A percentile compares a stretch with the other conserved stretches of the same genome.
Evolutionary conservation across 306 rosid genomes (phyloP).

Genomic region (Datisca glomerata): DNA sequence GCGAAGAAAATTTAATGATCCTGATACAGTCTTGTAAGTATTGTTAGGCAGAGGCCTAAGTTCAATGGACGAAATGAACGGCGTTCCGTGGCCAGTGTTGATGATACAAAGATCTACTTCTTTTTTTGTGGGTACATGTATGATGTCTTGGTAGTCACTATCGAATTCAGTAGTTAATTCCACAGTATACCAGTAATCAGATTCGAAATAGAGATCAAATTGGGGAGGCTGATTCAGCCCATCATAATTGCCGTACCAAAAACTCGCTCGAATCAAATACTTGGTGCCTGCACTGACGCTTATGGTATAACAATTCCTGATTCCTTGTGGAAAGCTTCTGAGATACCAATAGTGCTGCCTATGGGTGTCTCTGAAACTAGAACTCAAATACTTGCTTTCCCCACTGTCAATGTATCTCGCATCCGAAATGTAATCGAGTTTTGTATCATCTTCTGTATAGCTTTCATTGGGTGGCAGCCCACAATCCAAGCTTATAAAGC

Average conservation of each 20-base stretch:
- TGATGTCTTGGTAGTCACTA: conserved; percentile 4
- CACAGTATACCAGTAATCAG: conserved; percentile 17
- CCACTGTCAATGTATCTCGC: conserved; percentile 6
- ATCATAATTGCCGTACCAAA: conserved; percentile 22
- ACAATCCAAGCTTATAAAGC: conserved; percentile 12
- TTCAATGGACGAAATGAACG: conserved; percentile 34
- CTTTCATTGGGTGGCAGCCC: conserved; percentile 2
- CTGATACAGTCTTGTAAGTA: conserved; percentile 5
- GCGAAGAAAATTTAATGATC: neutral
- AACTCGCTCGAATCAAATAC: conserved; percentile 20
- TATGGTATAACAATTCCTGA: conserved; percentile 20
- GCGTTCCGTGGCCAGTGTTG: conserved; percentile 19
- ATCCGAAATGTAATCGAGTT: conserved; percentile 3
- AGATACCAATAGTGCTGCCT: neutral
- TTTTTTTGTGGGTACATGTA: conserved; percentile 16
- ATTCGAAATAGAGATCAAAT: conserved; percentile 16
- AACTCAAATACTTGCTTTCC: neutral
- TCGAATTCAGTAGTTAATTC: neutral
- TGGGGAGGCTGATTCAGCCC: conserved; percentile 4
- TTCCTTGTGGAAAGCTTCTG: conserved; percentile 27
- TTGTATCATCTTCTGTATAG: conserved; percentile 5
- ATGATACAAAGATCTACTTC: conserved; percentile 24
- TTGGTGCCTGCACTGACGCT: conserved; percentile 4
- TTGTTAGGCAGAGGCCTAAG: conserved; percentile 12
- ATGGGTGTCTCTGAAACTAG: neutral